Percentiles rank a stretch among this genome's conserved stretches.
These are phyloP conservation scores for Vicia villosa DNA, from an alignment of 306 rosid species.

Conservation along the genomic window DNA sequence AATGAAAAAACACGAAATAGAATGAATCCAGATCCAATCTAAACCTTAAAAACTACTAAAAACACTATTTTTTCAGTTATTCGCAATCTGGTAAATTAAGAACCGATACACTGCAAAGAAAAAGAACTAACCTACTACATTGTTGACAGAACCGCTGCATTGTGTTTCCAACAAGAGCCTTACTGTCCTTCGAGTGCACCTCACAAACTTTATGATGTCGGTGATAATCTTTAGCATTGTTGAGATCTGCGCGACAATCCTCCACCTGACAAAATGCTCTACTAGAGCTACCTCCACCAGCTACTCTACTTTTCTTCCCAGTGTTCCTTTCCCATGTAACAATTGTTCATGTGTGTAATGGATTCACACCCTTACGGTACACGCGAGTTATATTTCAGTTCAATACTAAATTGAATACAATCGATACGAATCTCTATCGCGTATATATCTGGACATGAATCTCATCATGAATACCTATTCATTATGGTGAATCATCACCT, in stretches of 20 bases:
- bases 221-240: conserved; percentile 79
- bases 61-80: background rate
- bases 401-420: no score
- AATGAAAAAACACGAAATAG: conserved; percentile 22
- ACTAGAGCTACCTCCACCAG: conserved; percentile 55
- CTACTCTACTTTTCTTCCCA: conserved; percentile 74
- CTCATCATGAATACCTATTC: no score
- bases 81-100: background rate
- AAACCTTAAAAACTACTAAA: background rate
- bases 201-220: conserved; percentile 92
- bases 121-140: conserved; percentile 76
- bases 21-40: background rate
- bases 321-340: conserved; percentile 54
- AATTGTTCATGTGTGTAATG: no score
- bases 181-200: conserved; percentile 82
- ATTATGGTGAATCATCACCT: no score
- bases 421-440: no score
- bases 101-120: conserved; percentile 3
- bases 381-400: no score
- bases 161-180: conserved; percentile 71
- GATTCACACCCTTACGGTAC: no score
- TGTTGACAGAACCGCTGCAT: conserved; percentile 98
- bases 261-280: conserved; percentile 89
- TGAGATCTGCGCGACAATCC: conserved; percentile 85
- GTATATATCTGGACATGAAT: no score